Conservation (phyloP, 139 green algal species). For the Micromonas pusilla region DNA sequence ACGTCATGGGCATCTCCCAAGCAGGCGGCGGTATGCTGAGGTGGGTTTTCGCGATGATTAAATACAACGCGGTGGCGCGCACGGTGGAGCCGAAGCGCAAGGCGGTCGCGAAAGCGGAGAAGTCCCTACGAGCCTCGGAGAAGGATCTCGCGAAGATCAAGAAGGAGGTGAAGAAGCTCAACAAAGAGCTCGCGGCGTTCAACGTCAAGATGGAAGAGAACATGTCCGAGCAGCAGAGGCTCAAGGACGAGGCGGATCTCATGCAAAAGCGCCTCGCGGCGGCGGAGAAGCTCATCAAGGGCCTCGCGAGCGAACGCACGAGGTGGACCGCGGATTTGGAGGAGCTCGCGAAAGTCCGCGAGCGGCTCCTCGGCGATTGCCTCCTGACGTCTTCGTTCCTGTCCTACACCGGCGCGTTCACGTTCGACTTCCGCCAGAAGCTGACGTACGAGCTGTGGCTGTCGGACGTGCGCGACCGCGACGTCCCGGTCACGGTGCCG, state of each 20-base stretch:
- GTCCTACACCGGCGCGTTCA: constrained; percentile 74
- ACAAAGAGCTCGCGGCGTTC: constrained; percentile 52
- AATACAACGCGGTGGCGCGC: constrained; percentile 72
- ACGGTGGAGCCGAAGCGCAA: constrained; percentile 74
- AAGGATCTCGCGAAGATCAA: constrained; percentile 68
- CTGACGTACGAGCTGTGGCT: constrained; percentile 73
- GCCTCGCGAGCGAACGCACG: constrained; percentile 59
- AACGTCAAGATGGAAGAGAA: constrained; percentile 68
- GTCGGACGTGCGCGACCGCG: constrained; percentile 48
- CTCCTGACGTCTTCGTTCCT: constrained; percentile 71
- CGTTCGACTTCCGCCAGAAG: constrained; percentile 63
- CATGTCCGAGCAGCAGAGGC: constrained; percentile 58
- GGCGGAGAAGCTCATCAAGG: constrained; percentile 64
- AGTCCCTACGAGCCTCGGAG: constrained; percentile 60
- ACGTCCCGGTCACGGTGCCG: constrained; percentile 55
- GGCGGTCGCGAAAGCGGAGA: constrained; percentile 69
- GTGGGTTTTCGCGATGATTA: constrained; percentile 82
- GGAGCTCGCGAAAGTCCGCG: constrained; percentile 42
- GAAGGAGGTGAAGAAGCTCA: constrained; percentile 54
- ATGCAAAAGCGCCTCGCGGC: constrained; percentile 74
- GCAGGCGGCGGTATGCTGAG: constrained; percentile 66
- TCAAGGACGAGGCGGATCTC: constrained; percentile 71
- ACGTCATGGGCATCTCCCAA: constrained; percentile 55
- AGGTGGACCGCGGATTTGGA: constrained; percentile 70
- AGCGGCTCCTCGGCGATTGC: constrained; percentile 67